These are phyloP conservation scores for Anisodus tanguticus DNA, from an alignment of 257 asterid genomes.

Conservation along the genomic window DNA sequence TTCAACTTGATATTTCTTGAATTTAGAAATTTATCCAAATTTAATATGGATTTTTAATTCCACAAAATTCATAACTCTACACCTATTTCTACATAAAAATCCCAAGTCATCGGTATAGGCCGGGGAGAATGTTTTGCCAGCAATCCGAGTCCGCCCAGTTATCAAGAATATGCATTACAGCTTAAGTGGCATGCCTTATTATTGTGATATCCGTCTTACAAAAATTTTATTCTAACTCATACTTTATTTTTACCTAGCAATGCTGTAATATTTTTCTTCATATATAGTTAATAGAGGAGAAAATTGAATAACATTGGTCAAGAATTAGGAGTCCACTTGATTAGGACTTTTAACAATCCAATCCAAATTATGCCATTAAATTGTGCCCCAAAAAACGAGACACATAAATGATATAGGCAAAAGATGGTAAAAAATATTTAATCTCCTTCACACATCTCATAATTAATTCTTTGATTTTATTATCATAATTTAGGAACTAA, in stretches of 20 bases:
- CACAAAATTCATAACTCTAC: too few relatives aligned
- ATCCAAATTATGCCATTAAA: not conserved
- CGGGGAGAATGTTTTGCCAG: too few relatives aligned
- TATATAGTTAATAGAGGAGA: too few relatives aligned
- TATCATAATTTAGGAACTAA: too few relatives aligned
- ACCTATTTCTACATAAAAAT: too few relatives aligned
- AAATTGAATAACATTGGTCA: not conserved
- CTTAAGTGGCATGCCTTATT: too few relatives aligned
- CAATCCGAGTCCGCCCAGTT: too few relatives aligned
- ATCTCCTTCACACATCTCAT: not conserved
- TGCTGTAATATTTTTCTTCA: not conserved
- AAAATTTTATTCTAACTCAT: not conserved
- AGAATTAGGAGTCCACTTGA: not conserved
- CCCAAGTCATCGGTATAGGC: too few relatives aligned
- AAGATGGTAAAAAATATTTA: not conserved
- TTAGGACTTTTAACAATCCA: not conserved
- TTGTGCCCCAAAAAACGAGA: not conserved
- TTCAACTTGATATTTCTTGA: too few relatives aligned
- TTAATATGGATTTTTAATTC: too few relatives aligned
- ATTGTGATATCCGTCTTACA: not conserved
- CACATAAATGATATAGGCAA: not conserved
- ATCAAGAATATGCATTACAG: too few relatives aligned
- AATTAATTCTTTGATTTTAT: not conserved
- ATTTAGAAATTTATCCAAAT: too few relatives aligned
- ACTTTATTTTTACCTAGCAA: not conserved